These are phyloP conservation scores for Naganishia sp. DNA, from an alignment of 1,284 basidiomycete genomes.

Conservation along the genomic window DNA sequence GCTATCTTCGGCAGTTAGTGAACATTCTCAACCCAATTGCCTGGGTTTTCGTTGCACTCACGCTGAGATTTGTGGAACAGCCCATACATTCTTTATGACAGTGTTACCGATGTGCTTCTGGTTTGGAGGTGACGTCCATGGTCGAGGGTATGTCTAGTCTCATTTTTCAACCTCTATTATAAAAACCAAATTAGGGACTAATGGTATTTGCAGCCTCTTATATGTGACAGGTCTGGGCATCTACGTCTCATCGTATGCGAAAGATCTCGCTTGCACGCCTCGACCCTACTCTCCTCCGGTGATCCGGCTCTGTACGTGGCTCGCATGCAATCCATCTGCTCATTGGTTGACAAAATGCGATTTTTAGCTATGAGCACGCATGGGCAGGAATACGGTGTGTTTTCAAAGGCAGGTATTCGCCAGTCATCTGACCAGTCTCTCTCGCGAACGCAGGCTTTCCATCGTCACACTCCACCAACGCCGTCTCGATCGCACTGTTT, in stretches of 20 bases:
- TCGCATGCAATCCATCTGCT: not conserved
- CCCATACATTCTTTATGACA: slow-evolving; percentile 93
- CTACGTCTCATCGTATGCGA: slow-evolving; percentile 78
- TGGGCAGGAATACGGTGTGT: slow-evolving; percentile 58
- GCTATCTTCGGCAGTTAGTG: slow-evolving; percentile 71
- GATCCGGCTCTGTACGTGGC: slow-evolving; percentile 63
- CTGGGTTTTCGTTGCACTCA: not conserved
- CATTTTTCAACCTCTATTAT: not conserved
- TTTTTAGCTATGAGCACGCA: slow-evolving; percentile 73
- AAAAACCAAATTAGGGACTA: not conserved
- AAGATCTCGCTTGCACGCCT: slow-evolving; percentile 88
- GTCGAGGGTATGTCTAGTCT: slow-evolving; percentile 64
- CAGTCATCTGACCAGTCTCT: not conserved
- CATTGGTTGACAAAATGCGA: not conserved
- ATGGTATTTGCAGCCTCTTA: slow-evolving; percentile 60
- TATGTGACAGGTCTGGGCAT: slow-evolving; percentile 77
- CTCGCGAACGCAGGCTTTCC: slow-evolving; percentile 74
- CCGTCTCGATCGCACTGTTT: slow-evolving; percentile 81
- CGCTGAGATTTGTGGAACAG: slow-evolving; percentile 32
- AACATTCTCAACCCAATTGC: not conserved
- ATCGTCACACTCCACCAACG: slow-evolving; percentile 92
- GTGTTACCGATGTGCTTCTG: slow-evolving; percentile 83
- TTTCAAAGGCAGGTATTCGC: not conserved
- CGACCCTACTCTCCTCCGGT: slow-evolving; percentile 89
- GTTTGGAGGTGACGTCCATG: slow-evolving; percentile 73